Evolutionary conservation across 345 rosid species (phyloP), one percentile per base, ranked within the genome.

Genomic region (Ceriops tagal): DNA sequence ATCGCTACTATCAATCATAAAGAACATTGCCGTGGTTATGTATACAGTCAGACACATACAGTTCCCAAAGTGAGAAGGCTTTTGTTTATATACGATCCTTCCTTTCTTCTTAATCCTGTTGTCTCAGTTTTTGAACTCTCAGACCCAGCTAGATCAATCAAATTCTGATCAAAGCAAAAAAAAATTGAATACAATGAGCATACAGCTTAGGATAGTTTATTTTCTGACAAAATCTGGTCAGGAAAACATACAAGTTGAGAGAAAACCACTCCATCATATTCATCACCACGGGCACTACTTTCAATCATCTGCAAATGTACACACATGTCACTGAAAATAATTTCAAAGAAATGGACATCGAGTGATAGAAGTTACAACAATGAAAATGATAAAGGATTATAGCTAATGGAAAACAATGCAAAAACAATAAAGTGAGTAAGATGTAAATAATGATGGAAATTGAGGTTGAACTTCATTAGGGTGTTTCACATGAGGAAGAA

Each of bases 61-160:
- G 99, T 92, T 80, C 99, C 99, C 77, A 96, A 93, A 75, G 99
- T 96, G 37, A 96, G 86, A 80, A 96, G 99, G 71, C 98, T 96
- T 87, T 96, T 96, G 86, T 96, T 96, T 75, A 96, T 96, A 83
- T 90, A 96, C 75, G 99, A 83, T 75, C 98, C 99, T 81, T 96
- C 99, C 81, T 92, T 96, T 77, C 99, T 89, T 81, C 99, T 78
- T 60, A 96, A 62, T 66, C 99, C 99, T 72, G 96, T 92, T 71
- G 99, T 96, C 83, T 96, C 99, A 19, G 99, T 92, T 84, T 96
- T 96, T 71, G 99, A 92, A 82, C 99, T 96, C 87, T 96, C 99
- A 63, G 99, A 96, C 77, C 99, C 99, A 76, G 99, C 99, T 59
- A 96, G 86, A 79, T 96, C 99, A 47, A 96, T 96, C 87, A 96